Percentiles rank a stretch among this genome's conserved stretches.
Evolutionary conservation across 441 rosid genomes (phyloP).

Genomic region (Rhodomyrtus psidioides): DNA sequence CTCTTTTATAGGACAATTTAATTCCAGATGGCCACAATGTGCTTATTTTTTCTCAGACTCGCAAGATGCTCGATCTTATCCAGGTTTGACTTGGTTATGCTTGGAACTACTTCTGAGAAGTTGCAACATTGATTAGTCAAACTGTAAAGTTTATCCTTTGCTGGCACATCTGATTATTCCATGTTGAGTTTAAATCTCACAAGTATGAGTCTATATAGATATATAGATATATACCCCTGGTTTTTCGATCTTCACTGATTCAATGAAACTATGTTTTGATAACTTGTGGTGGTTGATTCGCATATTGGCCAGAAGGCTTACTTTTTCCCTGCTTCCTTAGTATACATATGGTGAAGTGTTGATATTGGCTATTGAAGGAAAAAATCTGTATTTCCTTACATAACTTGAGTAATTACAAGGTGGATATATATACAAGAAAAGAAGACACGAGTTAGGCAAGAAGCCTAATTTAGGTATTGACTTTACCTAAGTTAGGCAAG

Average conservation of each 20-base stretch:
- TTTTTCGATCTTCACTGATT: neutral
- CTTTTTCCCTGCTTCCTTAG: neutral
- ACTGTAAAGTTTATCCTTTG: neutral
- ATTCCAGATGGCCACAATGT: conserved; percentile 88
- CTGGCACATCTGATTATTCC: neutral
- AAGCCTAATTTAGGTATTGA: too few species aligned
- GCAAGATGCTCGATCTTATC: conserved; percentile 91
- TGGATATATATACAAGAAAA: too few species aligned
- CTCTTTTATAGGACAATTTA: conserved; percentile 45
- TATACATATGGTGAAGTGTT: neutral
- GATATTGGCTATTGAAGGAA: too few species aligned
- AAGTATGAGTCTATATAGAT: neutral
- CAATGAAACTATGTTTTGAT: neutral
- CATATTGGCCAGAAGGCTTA: neutral
- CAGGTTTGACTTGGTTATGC: conserved; percentile 50
- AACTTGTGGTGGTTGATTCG: neutral
- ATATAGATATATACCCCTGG: neutral
- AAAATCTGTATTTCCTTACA: too few species aligned
- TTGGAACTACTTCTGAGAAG: neutral
- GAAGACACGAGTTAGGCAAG: too few species aligned
- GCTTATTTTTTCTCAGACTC: conserved; percentile 94
- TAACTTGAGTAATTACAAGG: too few species aligned
- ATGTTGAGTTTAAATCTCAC: neutral
- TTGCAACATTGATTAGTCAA: neutral
- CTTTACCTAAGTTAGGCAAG: too few species aligned